These are phyloP conservation scores for Truncatella angustata DNA, from an alignment of 2,329 filamentous ascomycete species.

Conservation along the genomic window DNA sequence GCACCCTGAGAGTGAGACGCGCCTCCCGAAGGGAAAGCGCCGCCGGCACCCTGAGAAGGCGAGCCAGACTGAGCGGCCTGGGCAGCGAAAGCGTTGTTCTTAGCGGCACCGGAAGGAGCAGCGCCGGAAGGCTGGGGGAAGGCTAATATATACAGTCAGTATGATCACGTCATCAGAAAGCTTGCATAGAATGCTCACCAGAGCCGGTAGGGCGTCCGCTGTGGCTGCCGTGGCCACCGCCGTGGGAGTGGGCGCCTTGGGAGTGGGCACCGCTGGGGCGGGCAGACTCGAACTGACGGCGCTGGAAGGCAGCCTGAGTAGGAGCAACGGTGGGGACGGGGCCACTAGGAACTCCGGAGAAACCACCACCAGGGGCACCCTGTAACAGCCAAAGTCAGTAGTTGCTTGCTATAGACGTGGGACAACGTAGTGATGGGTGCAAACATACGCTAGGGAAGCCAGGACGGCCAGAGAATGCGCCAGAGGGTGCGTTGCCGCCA, in stretches of 20 bases:
- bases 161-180: neutral
- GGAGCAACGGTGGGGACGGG: constrained; percentile 1
- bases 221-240: neutral
- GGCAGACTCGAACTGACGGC: neutral
- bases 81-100: too few relatives aligned
- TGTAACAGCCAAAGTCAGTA: too few relatives aligned
- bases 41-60: neutral
- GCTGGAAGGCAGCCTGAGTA: neutral
- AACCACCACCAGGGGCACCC: too few relatives aligned
- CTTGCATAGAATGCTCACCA: neutral
- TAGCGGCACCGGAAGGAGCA: neutral
- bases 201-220: too few relatives aligned
- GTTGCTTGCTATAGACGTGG: too few relatives aligned
- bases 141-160: neutral
- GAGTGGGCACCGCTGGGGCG: neutral
- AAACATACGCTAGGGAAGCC: too few relatives aligned
- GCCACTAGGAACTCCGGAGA: constrained; percentile 1
- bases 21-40: neutral
- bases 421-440: too few relatives aligned
- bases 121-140: neutral
- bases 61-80: too few relatives aligned
- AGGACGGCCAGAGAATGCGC: too few relatives aligned
- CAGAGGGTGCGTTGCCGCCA: too few relatives aligned
- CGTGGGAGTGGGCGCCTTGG: too few relatives aligned
- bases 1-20: too few relatives aligned